Evolutionary conservation across 1,139 yeast species (phyloP).

Genomic region (Kodamaea arcana): DNA sequence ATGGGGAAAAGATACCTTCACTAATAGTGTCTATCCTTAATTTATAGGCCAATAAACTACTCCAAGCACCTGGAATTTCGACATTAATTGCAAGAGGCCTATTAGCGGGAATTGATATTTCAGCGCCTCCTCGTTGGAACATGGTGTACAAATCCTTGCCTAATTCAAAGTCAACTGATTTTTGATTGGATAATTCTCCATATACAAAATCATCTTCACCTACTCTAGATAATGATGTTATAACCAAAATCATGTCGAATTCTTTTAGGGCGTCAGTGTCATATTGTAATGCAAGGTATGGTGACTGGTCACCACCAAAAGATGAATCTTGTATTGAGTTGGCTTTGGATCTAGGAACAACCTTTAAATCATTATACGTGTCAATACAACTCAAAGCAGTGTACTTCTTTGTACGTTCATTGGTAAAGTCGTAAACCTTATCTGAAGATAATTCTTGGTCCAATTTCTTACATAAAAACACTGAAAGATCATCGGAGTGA

Average conservation of each 20-base stretch:
- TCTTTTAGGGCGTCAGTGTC: slow-evolving; percentile 28
- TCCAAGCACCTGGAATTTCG: slow-evolving; percentile 54
- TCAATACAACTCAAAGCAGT: slow-evolving; percentile 41
- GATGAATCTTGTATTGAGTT: slow-evolving; percentile 47
- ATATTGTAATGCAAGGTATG: slow-evolving; percentile 45
- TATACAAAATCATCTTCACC: slow-evolving; percentile 30
- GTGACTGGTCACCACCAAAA: slow-evolving; percentile 40
- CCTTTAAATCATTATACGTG: slow-evolving; percentile 25
- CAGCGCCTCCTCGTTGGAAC: slow-evolving; percentile 28
- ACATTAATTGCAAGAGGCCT: slow-evolving; percentile 48
- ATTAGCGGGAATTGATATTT: slow-evolving; percentile 38
- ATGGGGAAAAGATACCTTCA: slow-evolving; percentile 18
- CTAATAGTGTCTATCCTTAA: slow-evolving; percentile 21
- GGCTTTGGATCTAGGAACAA: slow-evolving; percentile 45
- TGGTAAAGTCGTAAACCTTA: slow-evolving; percentile 18
- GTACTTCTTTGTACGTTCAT: slow-evolving; percentile 16
- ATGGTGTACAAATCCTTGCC: slow-evolving; percentile 32
- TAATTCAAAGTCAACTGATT: slow-evolving; percentile 20
- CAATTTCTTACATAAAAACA: slow-evolving; percentile 16
- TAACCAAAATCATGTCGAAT: slow-evolving; percentile 50
- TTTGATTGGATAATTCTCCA: slow-evolving; percentile 26
- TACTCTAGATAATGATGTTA: slow-evolving; percentile 18
- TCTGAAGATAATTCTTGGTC: slow-evolving; percentile 1
- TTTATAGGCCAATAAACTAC: slow-evolving; percentile 57
- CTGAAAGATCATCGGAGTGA: slow-evolving; percentile 6